phyloP scores from a whole-genome alignment of 495 filamentous ascomycete genomes.

The Penicillium soppii region DNA sequence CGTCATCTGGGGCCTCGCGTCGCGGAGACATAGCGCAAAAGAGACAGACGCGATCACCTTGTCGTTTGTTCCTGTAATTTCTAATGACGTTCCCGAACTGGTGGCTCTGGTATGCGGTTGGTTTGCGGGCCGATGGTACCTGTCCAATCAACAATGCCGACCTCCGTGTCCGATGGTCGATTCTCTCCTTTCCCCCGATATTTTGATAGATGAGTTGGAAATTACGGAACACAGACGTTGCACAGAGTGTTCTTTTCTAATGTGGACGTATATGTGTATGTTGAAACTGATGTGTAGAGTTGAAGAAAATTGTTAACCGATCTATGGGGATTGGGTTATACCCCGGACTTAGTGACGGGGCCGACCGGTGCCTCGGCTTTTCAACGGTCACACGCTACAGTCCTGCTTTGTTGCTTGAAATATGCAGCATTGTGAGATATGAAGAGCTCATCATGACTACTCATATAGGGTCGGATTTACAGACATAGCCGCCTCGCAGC shows the following conservation, averaged over 20 bases:
- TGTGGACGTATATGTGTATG: not conserved
- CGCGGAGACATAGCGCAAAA: constrained; percentile 9
- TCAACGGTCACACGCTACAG: not conserved
- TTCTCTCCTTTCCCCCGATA: too few relatives aligned
- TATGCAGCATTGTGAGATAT: too few relatives aligned
- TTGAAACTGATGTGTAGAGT: not conserved
- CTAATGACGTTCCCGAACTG: too few relatives aligned
- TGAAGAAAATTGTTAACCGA: not conserved
- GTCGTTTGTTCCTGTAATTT: not conserved
- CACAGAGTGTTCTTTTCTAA: not conserved
- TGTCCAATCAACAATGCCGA: not conserved
- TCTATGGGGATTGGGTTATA: not conserved
- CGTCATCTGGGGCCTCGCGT: constrained; percentile 5
- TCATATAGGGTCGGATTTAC: too few relatives aligned
- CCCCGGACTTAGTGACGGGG: constrained; percentile 8
- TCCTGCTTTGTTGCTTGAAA: not conserved
- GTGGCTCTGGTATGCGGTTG: not conserved
- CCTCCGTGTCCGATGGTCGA: not conserved
- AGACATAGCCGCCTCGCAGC: too few relatives aligned
- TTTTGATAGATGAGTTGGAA: not conserved
- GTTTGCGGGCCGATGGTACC: not conserved
- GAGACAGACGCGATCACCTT: too few relatives aligned
- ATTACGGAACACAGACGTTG: not conserved
- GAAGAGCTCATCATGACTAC: too few relatives aligned
- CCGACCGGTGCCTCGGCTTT: constrained; percentile 6